phyloP scores from a whole-genome alignment of 371 early-diverging fungal genomes.

The Rhizoclosmatium hyalinum region DNA sequence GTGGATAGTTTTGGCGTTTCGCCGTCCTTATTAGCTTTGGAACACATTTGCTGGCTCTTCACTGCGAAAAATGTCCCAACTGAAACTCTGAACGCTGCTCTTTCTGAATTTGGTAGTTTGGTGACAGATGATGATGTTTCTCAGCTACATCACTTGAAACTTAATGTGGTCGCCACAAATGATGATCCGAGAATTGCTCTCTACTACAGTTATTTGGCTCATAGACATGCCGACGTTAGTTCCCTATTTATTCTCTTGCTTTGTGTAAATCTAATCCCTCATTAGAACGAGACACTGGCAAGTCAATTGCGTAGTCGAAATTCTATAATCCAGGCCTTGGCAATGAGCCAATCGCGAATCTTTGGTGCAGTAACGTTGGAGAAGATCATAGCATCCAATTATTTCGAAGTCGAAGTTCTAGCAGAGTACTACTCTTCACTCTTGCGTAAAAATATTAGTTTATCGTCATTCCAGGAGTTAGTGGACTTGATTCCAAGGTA shows the following conservation, averaged over 20 bases:
- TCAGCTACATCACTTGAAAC: background rate
- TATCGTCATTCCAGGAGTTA: background rate
- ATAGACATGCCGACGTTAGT: slow-evolving; percentile 7
- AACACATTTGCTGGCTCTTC: slow-evolving; percentile 24
- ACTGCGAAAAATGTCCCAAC: background rate
- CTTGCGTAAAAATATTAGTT: background rate
- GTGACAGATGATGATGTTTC: background rate
- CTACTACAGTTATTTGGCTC: slow-evolving; percentile 13
- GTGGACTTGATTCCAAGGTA: slow-evolving; percentile 7
- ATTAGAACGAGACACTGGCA: slow-evolving; percentile 3
- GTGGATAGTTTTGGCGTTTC: slow-evolving; percentile 10
- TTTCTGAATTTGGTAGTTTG: slow-evolving; percentile 19
- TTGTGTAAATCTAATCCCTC: background rate
- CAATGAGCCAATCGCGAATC: background rate
- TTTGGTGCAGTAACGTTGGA: slow-evolving; percentile 4
- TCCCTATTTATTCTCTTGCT: background rate
- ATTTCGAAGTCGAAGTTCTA: background rate
- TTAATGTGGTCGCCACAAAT: background rate
- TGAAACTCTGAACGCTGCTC: slow-evolving; percentile 3
- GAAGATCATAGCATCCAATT: slow-evolving; percentile 7
- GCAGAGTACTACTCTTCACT: slow-evolving; percentile 1
- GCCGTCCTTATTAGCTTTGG: slow-evolving; percentile 7
- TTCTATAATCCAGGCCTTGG: background rate
- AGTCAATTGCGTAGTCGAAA: background rate
- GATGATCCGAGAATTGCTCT: background rate